phyloP scores from a whole-genome alignment of 306 rosid genomes.

The Castanea crenata region DNA sequence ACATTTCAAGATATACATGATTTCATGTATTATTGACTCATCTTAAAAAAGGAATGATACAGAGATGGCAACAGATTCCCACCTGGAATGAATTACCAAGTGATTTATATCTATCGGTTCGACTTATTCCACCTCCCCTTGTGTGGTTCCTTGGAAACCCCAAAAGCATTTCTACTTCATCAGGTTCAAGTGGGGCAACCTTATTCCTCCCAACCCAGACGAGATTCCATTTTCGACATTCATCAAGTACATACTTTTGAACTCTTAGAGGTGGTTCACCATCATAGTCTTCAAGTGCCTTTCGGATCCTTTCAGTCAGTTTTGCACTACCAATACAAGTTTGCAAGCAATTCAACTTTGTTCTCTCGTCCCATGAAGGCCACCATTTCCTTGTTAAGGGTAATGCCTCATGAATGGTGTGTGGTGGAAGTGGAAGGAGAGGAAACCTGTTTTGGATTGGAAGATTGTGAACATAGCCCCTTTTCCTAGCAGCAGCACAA shows the following conservation, averaged over 20 bases:
- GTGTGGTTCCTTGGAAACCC: slow-evolving; percentile 97
- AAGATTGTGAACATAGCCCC: slow-evolving; percentile 93
- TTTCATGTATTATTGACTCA: slow-evolving; percentile 3
- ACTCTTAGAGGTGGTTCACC: slow-evolving; percentile 53
- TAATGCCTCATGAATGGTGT: slow-evolving; percentile 66
- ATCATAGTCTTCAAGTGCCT: slow-evolving; percentile 57
- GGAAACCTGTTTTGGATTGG: slow-evolving; percentile 74
- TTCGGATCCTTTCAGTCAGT: slow-evolving; percentile 69
- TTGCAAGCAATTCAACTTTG: slow-evolving; percentile 76
- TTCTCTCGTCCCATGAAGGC: slow-evolving; percentile 90
- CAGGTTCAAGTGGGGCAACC: slow-evolving; percentile 93
- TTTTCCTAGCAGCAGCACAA: slow-evolving; percentile 89
- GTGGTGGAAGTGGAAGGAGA: slow-evolving; percentile 77
- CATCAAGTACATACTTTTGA: slow-evolving; percentile 61
- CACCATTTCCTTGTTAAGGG: slow-evolving; percentile 92
- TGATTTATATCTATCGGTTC: slow-evolving; percentile 89
- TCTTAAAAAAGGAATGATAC: background rate
- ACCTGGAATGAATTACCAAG: slow-evolving; percentile 99
- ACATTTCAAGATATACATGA: slow-evolving; percentile 5
- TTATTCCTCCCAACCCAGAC: slow-evolving; percentile 98
- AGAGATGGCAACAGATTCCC: slow-evolving; percentile 9
- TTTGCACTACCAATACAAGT: slow-evolving; percentile 73
- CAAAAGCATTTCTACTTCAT: slow-evolving; percentile 80
- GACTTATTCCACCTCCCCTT: slow-evolving; percentile 94
- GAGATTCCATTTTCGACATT: slow-evolving; percentile 93